Evolutionary conservation across 2,329 filamentous ascomycete species (phyloP).

Genomic region (Cladophialophora psammophila): DNA sequence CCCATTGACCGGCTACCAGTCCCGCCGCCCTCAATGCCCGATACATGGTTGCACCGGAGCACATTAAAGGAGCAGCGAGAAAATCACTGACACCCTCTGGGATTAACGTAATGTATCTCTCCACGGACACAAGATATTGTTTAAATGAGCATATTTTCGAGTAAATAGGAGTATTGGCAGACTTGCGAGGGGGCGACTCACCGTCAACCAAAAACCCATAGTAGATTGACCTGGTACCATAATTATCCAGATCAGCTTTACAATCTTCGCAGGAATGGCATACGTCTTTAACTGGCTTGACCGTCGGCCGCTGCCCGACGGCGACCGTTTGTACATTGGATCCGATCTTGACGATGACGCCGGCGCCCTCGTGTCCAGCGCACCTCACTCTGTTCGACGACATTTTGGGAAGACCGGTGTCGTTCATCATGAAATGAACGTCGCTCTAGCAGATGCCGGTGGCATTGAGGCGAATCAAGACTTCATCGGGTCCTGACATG

Average conservation of each 20-base stretch:
- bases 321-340: slow-evolving; percentile 61
- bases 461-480: slow-evolving; percentile 64
- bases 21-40: slow-evolving; percentile 61
- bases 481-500: slow-evolving; percentile 61
- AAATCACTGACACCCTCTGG: slow-evolving; percentile 49
- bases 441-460: slow-evolving; percentile 67
- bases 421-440: slow-evolving; percentile 65
- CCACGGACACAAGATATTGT: slow-evolving; percentile 65
- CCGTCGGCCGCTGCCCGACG: slow-evolving; percentile 61
- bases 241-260: slow-evolving; percentile 61
- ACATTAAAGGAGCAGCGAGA: slow-evolving; percentile 68
- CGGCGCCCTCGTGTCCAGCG: slow-evolving; percentile 64
- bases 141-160: slow-evolving; percentile 58
- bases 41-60: slow-evolving; percentile 65
- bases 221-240: slow-evolving; percentile 55
- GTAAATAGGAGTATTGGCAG: slow-evolving; percentile 5
- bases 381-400: slow-evolving; percentile 53
- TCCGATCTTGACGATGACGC: slow-evolving; percentile 65
- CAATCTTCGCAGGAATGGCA: slow-evolving; percentile 62
- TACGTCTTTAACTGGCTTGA: slow-evolving; percentile 61
- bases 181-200: slow-evolving; percentile 23
- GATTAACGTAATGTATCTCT: slow-evolving; percentile 54
- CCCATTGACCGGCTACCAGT: slow-evolving; percentile 61
- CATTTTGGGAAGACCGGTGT: slow-evolving; percentile 59
- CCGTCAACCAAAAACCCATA: slow-evolving; percentile 51